These are phyloP conservation scores for Umbelopsis vinacea DNA, from an alignment of 192 early-diverging fungal genomes.

Conservation along the genomic window DNA sequence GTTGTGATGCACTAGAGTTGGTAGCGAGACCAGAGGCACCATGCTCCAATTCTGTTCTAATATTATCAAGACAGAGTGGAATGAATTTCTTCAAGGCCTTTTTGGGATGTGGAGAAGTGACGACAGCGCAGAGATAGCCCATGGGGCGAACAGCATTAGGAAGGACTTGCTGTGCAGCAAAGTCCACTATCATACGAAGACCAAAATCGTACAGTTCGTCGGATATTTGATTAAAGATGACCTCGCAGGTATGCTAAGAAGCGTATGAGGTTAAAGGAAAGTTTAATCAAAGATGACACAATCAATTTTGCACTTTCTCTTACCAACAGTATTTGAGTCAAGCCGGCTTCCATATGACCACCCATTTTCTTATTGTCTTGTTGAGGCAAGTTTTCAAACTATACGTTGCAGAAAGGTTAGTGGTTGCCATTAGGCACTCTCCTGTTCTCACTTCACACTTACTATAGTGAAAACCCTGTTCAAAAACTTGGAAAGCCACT, in stretches of 20 bases:
- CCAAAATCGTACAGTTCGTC: conserved; percentile 65
- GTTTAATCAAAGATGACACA: no score
- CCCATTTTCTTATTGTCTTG: conserved; percentile 56
- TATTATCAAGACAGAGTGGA: conserved; percentile 57
- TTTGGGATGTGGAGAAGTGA: conserved; percentile 46
- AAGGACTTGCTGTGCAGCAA: conserved; percentile 59
- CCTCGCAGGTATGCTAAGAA: conserved; percentile 64
- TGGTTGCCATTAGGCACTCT: neutral
- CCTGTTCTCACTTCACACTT: conserved; percentile 20
- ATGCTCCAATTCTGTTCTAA: conserved; percentile 65
- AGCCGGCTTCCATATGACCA: conserved; percentile 47
- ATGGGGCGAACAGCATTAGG: conserved; percentile 74
- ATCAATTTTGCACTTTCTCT: neutral
- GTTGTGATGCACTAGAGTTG: conserved; percentile 44
- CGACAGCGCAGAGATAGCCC: conserved; percentile 51
- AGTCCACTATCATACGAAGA: conserved; percentile 61
- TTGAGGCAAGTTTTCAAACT: conserved; percentile 79
- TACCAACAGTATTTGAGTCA: conserved; percentile 56
- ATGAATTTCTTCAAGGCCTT: conserved; percentile 60
- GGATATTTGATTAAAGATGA: conserved; percentile 72
- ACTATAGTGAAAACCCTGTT: conserved; percentile 79
- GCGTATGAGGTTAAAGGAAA: no score
- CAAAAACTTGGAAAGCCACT: conserved; percentile 85
- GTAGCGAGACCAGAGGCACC: conserved; percentile 63
- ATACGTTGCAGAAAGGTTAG: neutral